Conservation (phyloP, 768 basidiomycete species). For the Tephrocybe sp. region DNA sequence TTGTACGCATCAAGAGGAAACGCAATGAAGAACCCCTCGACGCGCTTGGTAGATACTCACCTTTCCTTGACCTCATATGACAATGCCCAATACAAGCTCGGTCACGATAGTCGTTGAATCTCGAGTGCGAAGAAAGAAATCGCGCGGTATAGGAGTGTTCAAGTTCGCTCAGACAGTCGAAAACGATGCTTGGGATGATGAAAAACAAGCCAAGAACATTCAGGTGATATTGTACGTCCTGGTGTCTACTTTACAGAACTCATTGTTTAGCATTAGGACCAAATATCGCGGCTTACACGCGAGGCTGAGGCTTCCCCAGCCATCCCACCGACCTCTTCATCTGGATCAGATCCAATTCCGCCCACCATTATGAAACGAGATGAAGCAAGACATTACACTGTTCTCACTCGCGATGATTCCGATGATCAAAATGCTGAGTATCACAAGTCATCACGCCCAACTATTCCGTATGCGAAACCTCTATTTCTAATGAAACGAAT, state of each 20-base stretch:
- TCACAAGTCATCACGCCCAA: constrained; percentile 24
- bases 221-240: constrained; percentile 43
- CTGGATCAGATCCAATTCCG: constrained; percentile 12
- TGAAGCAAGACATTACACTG: constrained; percentile 47
- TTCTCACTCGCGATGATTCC: constrained; percentile 33
- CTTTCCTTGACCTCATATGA: constrained; percentile 10
- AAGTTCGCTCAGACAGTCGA: constrained; percentile 83
- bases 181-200: constrained; percentile 63
- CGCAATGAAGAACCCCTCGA: constrained; percentile 81
- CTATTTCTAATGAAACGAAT: not conserved
- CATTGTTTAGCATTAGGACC: constrained; percentile 36
- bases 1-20: constrained; percentile 81
- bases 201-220: constrained; percentile 50
- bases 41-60: constrained; percentile 57
- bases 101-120: constrained; percentile 46
- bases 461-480: constrained; percentile 36
- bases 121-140: constrained; percentile 57
- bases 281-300: constrained; percentile 52
- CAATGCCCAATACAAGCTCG: constrained; percentile 12
- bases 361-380: constrained; percentile 23
- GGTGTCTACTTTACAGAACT: not conserved
- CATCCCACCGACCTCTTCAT: constrained; percentile 8
- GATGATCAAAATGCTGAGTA: constrained; percentile 20
- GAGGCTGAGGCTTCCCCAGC: constrained; percentile 26
- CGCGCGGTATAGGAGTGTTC: constrained; percentile 60